Conservation (phyloP, 2,329 filamentous ascomycete genomes). For the Alternaria triticimaculans region DNA sequence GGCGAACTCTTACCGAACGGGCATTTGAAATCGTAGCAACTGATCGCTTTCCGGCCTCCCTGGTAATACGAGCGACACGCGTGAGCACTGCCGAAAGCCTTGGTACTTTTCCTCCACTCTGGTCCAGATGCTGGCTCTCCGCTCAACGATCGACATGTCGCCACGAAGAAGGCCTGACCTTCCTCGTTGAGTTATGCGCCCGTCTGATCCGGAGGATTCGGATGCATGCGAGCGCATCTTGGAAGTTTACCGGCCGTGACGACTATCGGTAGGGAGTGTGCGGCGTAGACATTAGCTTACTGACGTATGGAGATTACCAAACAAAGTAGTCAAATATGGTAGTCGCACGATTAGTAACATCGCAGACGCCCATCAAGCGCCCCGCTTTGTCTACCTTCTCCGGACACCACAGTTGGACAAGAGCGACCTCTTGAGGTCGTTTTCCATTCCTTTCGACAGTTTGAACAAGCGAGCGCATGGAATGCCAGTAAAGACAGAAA, state of each 20-base stretch:
- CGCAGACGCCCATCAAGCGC: not conserved
- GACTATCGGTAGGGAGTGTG: not conserved
- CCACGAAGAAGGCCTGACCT: not conserved
- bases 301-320: not conserved
- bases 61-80: constrained; percentile 3
- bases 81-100: constrained; percentile 4
- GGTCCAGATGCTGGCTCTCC: constrained; percentile 1
- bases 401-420: not conserved
- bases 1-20: not conserved
- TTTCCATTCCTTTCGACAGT: not conserved
- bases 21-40: not conserved
- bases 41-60: not conserved
- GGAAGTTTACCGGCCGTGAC: not conserved
- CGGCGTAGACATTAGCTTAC: not conserved
- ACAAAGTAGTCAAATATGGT: not conserved
- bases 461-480: not conserved
- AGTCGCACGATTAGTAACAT: not conserved
- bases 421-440: not conserved
- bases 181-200: not conserved
- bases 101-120: not conserved
- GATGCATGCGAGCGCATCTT: not conserved
- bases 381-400: not conserved
- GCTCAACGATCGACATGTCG: not conserved
- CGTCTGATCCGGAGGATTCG: not conserved
- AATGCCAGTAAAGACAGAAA: not conserved